Evolutionary conservation across 1,284 basidiomycete species (phyloP).

Genomic region (Stereum hirsutum): DNA sequence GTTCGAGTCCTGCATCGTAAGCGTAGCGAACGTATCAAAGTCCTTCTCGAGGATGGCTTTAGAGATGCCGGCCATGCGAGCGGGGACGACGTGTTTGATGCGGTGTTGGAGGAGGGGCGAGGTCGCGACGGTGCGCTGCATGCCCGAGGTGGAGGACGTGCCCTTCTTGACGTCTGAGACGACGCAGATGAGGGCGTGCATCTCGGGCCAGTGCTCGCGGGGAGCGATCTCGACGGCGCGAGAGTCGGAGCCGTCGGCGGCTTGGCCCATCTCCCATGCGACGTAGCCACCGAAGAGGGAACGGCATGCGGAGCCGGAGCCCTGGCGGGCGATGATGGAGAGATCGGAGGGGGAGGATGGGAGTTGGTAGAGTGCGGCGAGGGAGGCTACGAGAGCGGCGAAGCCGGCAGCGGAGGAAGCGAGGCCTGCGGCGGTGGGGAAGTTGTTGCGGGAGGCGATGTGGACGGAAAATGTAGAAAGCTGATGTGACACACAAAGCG

Average conservation of each 20-base stretch:
- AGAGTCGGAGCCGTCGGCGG: slow-evolving; percentile 74
- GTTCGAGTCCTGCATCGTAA: slow-evolving; percentile 98
- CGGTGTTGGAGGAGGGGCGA: slow-evolving; percentile 86
- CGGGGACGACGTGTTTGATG: slow-evolving; percentile 81
- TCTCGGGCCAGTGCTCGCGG: slow-evolving; percentile 85
- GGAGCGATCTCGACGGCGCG: slow-evolving; percentile 86
- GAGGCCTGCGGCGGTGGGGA: slow-evolving; percentile 96
- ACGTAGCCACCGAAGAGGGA: slow-evolving; percentile 97
- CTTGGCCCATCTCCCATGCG: slow-evolving; percentile 83
- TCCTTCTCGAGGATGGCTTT: slow-evolving; percentile 75
- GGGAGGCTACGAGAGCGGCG: slow-evolving; percentile 87
- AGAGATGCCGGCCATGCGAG: slow-evolving; percentile 78
- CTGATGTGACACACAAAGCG: slow-evolving; percentile 26
- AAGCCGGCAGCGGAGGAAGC: slow-evolving; percentile 97
- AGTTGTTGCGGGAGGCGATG: slow-evolving; percentile 96
- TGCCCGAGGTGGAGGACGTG: slow-evolving; percentile 90
- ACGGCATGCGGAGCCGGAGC: slow-evolving; percentile 95
- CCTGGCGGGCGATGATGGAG: slow-evolving; percentile 92
- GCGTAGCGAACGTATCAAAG: slow-evolving; percentile 83
- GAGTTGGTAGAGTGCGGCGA: slow-evolving; percentile 82
- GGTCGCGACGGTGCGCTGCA: slow-evolving; percentile 96
- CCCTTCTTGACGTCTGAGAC: slow-evolving; percentile 97
- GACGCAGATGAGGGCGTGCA: slow-evolving; percentile 97
- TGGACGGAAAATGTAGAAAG: slow-evolving; percentile 71
- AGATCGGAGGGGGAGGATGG: slow-evolving; percentile 61